Evolutionary conservation across 1,284 basidiomycete species (phyloP).

Genomic region (Pyrrhoderma noxium): DNA sequence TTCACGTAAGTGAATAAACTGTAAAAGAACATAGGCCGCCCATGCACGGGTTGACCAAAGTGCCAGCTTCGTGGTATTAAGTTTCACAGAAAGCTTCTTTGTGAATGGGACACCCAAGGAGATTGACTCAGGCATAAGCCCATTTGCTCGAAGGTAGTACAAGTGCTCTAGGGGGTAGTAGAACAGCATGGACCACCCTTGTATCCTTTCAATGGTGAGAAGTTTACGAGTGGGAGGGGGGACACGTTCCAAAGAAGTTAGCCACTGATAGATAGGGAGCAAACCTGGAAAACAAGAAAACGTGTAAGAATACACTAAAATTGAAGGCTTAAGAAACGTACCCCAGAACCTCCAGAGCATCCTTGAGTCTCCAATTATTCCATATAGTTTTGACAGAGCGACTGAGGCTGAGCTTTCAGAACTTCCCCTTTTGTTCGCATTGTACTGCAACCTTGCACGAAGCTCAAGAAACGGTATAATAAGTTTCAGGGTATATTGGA

Average conservation of each 20-base stretch:
- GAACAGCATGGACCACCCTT: slow-evolving; percentile 77
- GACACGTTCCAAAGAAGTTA: slow-evolving; percentile 60
- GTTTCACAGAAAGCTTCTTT: slow-evolving; percentile 27
- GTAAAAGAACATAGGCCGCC: slow-evolving; percentile 68
- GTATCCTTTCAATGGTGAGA: slow-evolving; percentile 70
- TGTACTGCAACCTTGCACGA: slow-evolving; percentile 60
- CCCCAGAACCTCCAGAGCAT: slow-evolving; percentile 74
- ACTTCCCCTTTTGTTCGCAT: slow-evolving; percentile 44
- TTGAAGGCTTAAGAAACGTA: slow-evolving; percentile 28
- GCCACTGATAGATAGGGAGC: slow-evolving; percentile 72
- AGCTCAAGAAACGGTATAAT: slow-evolving; percentile 56
- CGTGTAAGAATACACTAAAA: not conserved
- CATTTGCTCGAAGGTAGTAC: slow-evolving; percentile 60
- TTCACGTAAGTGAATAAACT: slow-evolving; percentile 63
- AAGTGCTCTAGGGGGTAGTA: slow-evolving; percentile 81
- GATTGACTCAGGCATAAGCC: slow-evolving; percentile 50
- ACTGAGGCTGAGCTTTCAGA: slow-evolving; percentile 46
- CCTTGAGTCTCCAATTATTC: slow-evolving; percentile 56
- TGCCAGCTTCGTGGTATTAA: slow-evolving; percentile 43
- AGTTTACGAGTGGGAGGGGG: slow-evolving; percentile 61
- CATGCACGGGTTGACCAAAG: slow-evolving; percentile 73
- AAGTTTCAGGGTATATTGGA: slow-evolving; percentile 65
- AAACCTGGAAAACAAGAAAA: slow-evolving; percentile 40
- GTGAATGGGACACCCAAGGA: slow-evolving; percentile 34
- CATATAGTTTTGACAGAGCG: slow-evolving; percentile 47